Base-by-base conservation (phyloP, 306 rosid genomes). In the Ormosia semicastrata region DNA sequence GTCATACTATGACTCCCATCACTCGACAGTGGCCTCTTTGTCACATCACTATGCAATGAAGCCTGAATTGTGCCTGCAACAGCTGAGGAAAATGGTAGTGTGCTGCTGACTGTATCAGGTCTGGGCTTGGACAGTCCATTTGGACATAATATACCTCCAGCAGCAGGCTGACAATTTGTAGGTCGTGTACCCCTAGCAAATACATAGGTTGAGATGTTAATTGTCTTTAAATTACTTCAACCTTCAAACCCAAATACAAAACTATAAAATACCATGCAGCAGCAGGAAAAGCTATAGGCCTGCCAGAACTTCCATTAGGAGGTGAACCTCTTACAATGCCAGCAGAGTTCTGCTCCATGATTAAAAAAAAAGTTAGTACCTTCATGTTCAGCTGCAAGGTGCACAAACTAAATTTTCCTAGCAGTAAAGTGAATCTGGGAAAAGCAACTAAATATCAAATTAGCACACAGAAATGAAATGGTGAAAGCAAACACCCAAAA, bases 241-340 rank as follows among this genome's bases (percentile, higher is more conserved):
- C 59, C 34, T 71, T 65, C 56, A 76, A 43, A 76, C 75, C 69
- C 34, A 66, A 75, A 82, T 9, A 47, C 37, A 74, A 49, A 60
- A 75, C 75, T 75, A 15, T 15, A 64, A 54, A 76, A 86, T 90
- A 93, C 98, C 98, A 90, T 78, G 98, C 89, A 66, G 91, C 86
- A 37, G 94, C 84, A 58, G 97, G 90, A 43, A 91, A 91, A 56
- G 82, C 80, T 14, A 88, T 13, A 69, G 90, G 86, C 70, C 86
- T 90, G 66, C 84, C 92, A 70, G 91, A 74, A 78, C 83, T 87
- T 81, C 89, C 97, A 83, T 88, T 87, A 58, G 98, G 90, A 84
- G 95, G 94, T 76, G 94, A 91, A 82, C 84, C 91, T 86, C 85
- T 87, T 76, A 69, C 46, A 6, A 33, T 53, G 71, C 79, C 82